A percentile compares a stretch with the other conserved stretches of the same genome.
Conservation (phyloP, 352 stramenopile species). For the Halophytophthora batemanensis region DNA sequence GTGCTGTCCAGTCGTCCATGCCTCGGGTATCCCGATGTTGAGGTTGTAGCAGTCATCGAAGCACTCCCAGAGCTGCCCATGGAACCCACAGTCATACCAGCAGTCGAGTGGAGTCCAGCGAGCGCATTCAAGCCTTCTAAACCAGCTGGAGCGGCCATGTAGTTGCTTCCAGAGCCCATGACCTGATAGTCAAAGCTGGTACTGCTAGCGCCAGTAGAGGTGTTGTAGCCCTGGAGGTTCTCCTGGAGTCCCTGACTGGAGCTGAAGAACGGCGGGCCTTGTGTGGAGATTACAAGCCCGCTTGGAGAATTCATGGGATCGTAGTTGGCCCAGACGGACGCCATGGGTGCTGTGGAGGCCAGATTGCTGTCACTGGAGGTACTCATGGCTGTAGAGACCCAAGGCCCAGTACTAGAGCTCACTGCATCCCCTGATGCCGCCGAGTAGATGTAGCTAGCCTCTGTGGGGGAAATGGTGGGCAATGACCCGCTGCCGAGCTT, state of each 20-base stretch:
- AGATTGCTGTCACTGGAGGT: conserved; percentile 24
- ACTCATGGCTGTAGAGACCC: conserved; percentile 12
- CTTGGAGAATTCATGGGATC: conserved; percentile 17
- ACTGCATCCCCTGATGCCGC: conserved; percentile 21
- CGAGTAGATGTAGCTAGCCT: conserved; percentile 39
- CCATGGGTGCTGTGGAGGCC: conserved; percentile 16
- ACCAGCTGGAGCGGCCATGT: no score
- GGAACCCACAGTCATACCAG: no score
- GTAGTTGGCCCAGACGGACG: conserved; percentile 28
- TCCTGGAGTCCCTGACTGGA: conserved; percentile 17
- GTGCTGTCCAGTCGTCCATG: conserved; percentile 11
- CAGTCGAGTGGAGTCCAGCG: no score
- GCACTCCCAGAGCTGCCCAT: no score
- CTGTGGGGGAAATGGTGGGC: conserved; percentile 32
- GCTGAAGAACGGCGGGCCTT: conserved; percentile 21
- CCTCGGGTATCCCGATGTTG: conserved; percentile 2
- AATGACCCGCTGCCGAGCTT: conserved; percentile 10
- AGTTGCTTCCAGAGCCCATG: no score
- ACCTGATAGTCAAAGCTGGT: conserved; percentile 8
- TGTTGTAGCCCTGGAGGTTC: conserved; percentile 11
- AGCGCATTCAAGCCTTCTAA: no score
- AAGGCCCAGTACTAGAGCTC: conserved; percentile 16
- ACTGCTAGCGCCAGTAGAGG: conserved; percentile 8
- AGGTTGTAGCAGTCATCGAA: no score
- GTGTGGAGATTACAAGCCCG: conserved; percentile 23